Base-by-base conservation (phyloP, 2,329 filamentous ascomycete genomes). In the Fusarium acutatum region DNA sequence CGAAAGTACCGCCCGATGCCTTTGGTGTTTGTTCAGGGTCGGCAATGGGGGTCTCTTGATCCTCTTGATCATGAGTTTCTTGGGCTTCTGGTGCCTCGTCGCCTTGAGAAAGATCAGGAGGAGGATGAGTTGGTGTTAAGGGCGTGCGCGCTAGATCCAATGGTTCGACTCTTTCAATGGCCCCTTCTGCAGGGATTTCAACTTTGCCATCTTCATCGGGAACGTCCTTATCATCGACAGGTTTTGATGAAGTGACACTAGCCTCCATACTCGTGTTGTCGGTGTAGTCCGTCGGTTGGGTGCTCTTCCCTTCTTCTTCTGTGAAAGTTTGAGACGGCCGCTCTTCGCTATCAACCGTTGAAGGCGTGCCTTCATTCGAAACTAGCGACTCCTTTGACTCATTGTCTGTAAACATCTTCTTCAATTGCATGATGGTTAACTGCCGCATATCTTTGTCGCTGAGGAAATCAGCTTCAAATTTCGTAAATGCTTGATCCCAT, bases 391-490 rank as follows among this genome's bases (percentile, higher is more conserved):
- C 92, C 67, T 93, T 92, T 6, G 94, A 95, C 72, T 95, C 94
- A 76, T 95, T 93, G 80, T 98, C 95, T 13, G 96, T 90, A 79
- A 99, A 99, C 81, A 99, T 94, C 81, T 97, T 97, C 80, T 94
- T 96, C 64, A 99, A 86, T 80, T 99, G 97, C 70, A 98, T 88
- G 66, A 96, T 94, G 18, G 96, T 97, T 69, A 99, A 86, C 77
- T 96, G 91, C 71, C 95, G 90, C 78, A 99, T 97, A 83, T 99
- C 96, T 79, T 97, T 98, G 81, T 99, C 97, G 0, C 96, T 96
- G 77, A 99, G 92, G 83, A 96, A 99, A 76, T 97, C 93, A 47
- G 91, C 90, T 80, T 99, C 97, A 67, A 99, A 98, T 61, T 96
- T 93, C 63, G 91, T 88, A 83, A 99, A 99, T 0, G 91, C 91